Evolutionary conservation across 495 filamentous ascomycete species (phyloP).

Genomic region (Aspergillus homomorphus): DNA sequence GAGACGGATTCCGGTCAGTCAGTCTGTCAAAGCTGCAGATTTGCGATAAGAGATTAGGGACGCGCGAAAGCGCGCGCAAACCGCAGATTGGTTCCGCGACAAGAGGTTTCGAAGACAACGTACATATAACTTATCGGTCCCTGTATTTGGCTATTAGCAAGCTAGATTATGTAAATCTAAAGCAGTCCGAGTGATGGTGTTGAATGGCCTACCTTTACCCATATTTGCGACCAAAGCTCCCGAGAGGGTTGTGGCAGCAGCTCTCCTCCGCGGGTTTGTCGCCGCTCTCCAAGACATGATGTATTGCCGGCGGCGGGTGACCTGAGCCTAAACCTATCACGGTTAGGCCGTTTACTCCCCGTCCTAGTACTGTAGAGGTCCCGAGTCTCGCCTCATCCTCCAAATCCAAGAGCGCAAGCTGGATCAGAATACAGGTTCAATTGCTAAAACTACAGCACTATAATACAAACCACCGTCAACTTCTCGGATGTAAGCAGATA

Average conservation of each 20-base stretch:
- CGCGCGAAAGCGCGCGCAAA: neutral
- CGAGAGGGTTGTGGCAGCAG: slow-evolving; percentile 1
- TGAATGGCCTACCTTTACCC: slow-evolving; percentile 54
- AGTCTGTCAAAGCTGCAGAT: neutral
- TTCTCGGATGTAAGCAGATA: neutral
- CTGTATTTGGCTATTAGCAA: slow-evolving; percentile 34
- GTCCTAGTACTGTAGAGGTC: neutral
- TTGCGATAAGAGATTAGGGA: slow-evolving; percentile 9
- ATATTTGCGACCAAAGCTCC: slow-evolving; percentile 33
- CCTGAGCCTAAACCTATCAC: slow-evolving; percentile 5
- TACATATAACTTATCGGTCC: slow-evolving; percentile 76
- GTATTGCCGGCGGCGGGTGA: slow-evolving; percentile 10
- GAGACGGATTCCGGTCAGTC: slow-evolving; percentile 12
- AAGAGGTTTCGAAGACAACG: slow-evolving; percentile 16
- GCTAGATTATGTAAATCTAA: neutral
- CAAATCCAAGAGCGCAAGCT: no score
- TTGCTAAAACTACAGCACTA: neutral
- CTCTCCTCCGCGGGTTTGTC: slow-evolving; percentile 8
- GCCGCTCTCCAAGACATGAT: slow-evolving; percentile 11
- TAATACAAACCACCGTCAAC: neutral
- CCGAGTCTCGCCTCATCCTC: neutral
- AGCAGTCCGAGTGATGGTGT: no score
- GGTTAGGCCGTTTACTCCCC: slow-evolving; percentile 4
- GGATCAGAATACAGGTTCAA: neutral
- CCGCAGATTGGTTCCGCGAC: slow-evolving; percentile 1